A percentile compares a stretch with the other conserved stretches of the same genome.
These are phyloP conservation scores for Diaporthe velutina DNA, from an alignment of 2,329 filamentous ascomycete genomes.

Conservation along the genomic window DNA sequence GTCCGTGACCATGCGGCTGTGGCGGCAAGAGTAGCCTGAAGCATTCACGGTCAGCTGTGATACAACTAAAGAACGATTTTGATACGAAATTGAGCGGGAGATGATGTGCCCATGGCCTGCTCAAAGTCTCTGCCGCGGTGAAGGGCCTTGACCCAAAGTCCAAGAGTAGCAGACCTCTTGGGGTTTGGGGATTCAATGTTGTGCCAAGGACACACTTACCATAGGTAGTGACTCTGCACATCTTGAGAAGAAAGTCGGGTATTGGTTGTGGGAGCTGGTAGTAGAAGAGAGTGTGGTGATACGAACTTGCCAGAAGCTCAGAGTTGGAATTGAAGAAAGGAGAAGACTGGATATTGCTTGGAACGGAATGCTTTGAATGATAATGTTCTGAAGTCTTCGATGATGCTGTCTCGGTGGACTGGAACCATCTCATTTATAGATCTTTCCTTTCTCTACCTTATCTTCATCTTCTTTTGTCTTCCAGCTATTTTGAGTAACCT, in stretches of 20 bases:
- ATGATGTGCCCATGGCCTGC: background rate
- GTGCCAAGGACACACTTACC: background rate
- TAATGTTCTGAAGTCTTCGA: background rate
- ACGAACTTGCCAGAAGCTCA: background rate
- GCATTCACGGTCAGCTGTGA: background rate
- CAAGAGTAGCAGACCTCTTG: background rate
- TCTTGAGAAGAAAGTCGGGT: background rate
- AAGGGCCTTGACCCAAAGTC: background rate
- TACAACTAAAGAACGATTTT: background rate
- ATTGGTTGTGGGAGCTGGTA: background rate
- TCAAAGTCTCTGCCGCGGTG: background rate
- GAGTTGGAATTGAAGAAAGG: background rate
- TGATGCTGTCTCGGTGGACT: background rate
- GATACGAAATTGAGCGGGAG: background rate
- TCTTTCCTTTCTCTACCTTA: background rate
- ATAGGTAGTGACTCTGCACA: background rate
- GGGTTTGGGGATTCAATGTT: background rate
- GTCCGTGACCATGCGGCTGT: background rate
- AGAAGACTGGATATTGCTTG: background rate
- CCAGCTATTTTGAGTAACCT: background rate
- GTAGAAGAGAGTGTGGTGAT: background rate
- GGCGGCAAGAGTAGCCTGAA: background rate
- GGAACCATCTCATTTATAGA: constrained; percentile 2
- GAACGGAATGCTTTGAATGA: background rate
- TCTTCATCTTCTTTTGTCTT: background rate